Evolutionary conservation across 192 early-diverging fungal species (phyloP).

Genomic region (Coemansia sp.): DNA sequence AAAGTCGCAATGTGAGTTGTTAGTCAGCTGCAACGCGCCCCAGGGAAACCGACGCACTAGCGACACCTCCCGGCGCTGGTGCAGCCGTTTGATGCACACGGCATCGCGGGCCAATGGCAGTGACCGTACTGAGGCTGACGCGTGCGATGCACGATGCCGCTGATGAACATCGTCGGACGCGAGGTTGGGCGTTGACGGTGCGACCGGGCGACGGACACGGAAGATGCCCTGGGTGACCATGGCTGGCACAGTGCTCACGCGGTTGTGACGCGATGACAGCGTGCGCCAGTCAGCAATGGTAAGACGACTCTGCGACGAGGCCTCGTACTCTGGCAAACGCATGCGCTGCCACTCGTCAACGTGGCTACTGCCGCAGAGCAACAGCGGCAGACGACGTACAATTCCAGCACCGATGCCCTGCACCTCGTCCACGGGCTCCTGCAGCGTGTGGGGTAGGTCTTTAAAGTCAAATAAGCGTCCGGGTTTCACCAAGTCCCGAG

Average conservation of each 20-base stretch:
- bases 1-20: conserved; percentile 90
- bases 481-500: conserved; percentile 13
- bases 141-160: not conserved
- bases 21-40: conserved; percentile 90
- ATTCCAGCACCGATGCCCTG: conserved; percentile 4
- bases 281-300: conserved; percentile 40
- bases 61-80: conserved; percentile 49
- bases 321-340: conserved; percentile 38
- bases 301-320: conserved; percentile 20
- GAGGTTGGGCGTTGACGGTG: not conserved
- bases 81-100: conserved; percentile 24
- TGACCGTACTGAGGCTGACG: conserved; percentile 11
- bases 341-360: conserved; percentile 47
- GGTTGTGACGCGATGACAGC: conserved; percentile 29
- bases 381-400: conserved; percentile 18
- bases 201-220: conserved; percentile 11
- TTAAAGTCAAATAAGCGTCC: conserved; percentile 38
- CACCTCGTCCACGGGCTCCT: conserved; percentile 14
- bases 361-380: conserved; percentile 42
- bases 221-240: conserved; percentile 35
- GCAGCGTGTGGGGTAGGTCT: conserved; percentile 20
- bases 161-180: not conserved
- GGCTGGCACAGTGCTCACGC: conserved; percentile 13
- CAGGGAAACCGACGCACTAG: conserved; percentile 84
- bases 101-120: not conserved